Percentiles rank a stretch among this genome's conserved stretches.
phyloP scores from a whole-genome alignment of 1,139 yeast species.

The Meyerozyma smithsonii region DNA sequence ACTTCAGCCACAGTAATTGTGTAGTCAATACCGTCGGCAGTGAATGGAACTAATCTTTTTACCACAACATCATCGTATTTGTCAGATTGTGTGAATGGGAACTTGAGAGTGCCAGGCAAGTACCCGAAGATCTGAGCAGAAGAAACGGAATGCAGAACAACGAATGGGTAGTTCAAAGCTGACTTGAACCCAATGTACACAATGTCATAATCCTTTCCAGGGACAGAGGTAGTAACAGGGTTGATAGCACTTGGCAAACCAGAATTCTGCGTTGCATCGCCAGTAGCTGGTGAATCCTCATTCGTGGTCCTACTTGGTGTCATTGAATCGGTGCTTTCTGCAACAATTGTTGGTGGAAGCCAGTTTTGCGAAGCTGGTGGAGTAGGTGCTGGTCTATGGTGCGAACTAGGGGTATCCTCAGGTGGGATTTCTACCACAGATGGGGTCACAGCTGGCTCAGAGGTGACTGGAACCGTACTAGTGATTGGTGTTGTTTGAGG shows the following conservation, averaged over 20 bases:
- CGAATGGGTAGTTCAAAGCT: conserved; percentile 67
- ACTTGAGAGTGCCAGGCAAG: conserved; percentile 52
- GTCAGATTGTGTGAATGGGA: conserved; percentile 42
- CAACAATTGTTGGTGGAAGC: conserved; percentile 48
- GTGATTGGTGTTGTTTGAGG: conserved; percentile 6
- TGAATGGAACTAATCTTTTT: conserved; percentile 60
- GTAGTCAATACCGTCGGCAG: conserved; percentile 46
- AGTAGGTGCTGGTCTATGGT: conserved; percentile 5
- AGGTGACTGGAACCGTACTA: conserved; percentile 4
- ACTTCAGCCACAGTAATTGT: conserved; percentile 75
- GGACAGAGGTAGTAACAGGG: conserved; percentile 41
- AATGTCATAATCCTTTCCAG: conserved; percentile 47
- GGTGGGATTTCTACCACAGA: conserved; percentile 1
- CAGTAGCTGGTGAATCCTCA: conserved; percentile 27
- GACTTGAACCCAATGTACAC: conserved; percentile 69
- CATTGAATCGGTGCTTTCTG: conserved; percentile 22
- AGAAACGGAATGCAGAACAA: conserved; percentile 58
- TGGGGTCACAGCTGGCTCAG: conserved; percentile 5
- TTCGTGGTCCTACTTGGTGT: conserved; percentile 25
- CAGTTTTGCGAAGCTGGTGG: conserved; percentile 27
- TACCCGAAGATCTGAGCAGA: conserved; percentile 75
- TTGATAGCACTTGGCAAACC: conserved; percentile 69
- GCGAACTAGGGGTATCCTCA: conserved; percentile 2
- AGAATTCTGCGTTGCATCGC: conserved; percentile 36
- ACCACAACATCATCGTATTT: conserved; percentile 43